phyloP scores from a whole-genome alignment of 1,284 basidiomycete species.

The Pseudozyma hubeiensis region DNA sequence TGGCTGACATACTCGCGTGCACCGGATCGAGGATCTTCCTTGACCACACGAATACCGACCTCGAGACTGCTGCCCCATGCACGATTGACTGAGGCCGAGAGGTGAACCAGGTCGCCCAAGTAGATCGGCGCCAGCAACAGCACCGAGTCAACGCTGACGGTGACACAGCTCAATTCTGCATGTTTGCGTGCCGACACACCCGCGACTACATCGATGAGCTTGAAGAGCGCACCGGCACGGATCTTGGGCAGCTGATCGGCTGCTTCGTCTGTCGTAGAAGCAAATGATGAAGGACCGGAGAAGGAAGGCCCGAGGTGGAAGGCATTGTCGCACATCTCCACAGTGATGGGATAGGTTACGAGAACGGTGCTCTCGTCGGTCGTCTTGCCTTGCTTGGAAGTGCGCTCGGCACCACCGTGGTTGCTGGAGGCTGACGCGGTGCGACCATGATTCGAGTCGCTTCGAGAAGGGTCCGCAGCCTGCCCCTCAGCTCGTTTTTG shows the following conservation, averaged over 20 bases:
- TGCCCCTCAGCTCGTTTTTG: background rate
- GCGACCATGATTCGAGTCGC: background rate
- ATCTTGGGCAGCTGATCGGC: slow-evolving; percentile 37
- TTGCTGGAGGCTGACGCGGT: background rate
- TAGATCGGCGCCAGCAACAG: slow-evolving; percentile 62
- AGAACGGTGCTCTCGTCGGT: slow-evolving; percentile 52
- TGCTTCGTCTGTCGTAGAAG: slow-evolving; percentile 6
- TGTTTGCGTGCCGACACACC: slow-evolving; percentile 69
- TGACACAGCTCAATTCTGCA: slow-evolving; percentile 67
- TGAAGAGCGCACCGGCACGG: slow-evolving; percentile 69
- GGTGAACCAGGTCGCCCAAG: slow-evolving; percentile 62
- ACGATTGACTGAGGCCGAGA: slow-evolving; percentile 68
- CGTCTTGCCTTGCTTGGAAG: slow-evolving; percentile 28
- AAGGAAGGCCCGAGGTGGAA: slow-evolving; percentile 24
- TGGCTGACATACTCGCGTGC: slow-evolving; percentile 67
- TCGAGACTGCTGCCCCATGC: slow-evolving; percentile 69
- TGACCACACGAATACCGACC: slow-evolving; percentile 68
- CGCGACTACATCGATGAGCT: slow-evolving; percentile 69
- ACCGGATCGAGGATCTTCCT: slow-evolving; percentile 60
- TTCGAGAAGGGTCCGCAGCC: no score
- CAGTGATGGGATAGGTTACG: slow-evolving; percentile 53
- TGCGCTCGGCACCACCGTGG: background rate
- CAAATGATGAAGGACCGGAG: slow-evolving; percentile 5
- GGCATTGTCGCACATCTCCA: slow-evolving; percentile 54
- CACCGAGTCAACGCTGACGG: slow-evolving; percentile 68